Evolutionary conservation across 257 asterid genomes (phyloP).

Genomic region (Scutellaria minor): DNA sequence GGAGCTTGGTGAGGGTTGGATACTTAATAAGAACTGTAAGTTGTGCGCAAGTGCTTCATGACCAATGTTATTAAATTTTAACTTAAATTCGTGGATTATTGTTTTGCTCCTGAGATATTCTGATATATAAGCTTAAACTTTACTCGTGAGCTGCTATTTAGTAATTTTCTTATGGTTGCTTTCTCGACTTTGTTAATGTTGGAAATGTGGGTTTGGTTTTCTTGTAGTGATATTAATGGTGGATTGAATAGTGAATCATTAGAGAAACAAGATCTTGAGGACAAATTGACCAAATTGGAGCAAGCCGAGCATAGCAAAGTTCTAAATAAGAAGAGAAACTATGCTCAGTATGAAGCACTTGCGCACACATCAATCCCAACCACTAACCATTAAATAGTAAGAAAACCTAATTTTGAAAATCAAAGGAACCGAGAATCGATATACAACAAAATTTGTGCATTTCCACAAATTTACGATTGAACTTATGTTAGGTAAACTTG

Average conservation of each 20-base stretch:
- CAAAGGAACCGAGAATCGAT: neutral
- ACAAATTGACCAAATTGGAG: conserved; percentile 31
- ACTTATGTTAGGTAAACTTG: neutral
- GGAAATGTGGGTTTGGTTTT: neutral
- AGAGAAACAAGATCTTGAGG: conserved; percentile 33
- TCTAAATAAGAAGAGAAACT: conserved; percentile 70
- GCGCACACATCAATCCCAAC: no score
- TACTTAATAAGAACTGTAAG: conserved; percentile 64
- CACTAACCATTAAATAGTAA: no score
- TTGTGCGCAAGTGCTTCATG: no score
- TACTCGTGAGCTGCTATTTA: neutral
- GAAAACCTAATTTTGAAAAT: neutral
- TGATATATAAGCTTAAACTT: conserved; percentile 1
- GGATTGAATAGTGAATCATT: conserved; percentile 36
- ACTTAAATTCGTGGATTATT: neutral
- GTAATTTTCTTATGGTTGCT: neutral
- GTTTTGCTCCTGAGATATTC: neutral
- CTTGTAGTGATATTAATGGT: conserved; percentile 33
- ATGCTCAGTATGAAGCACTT: conserved; percentile 48
- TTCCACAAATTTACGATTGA: neutral
- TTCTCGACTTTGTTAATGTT: neutral
- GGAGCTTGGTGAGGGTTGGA: conserved; percentile 94
- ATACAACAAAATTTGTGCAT: neutral
- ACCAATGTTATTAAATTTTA: neutral
- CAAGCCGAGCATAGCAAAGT: conserved; percentile 42